phyloP scores from a whole-genome alignment of 2,329 filamentous ascomycete genomes.

The Claviceps quebecensis region DNA sequence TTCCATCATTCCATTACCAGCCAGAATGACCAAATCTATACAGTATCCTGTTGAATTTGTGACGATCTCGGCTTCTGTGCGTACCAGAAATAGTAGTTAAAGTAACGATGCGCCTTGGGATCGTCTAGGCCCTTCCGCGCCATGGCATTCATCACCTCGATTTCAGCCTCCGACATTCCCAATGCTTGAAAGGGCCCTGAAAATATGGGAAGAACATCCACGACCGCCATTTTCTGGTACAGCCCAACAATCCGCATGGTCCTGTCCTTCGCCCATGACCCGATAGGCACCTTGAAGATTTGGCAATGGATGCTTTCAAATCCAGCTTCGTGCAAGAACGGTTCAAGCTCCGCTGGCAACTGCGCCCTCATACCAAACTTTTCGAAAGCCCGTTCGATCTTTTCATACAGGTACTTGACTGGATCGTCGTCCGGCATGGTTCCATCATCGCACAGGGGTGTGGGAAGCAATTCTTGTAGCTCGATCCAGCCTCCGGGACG shows the following conservation, averaged over 20 bases:
- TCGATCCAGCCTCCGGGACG: slow-evolving; percentile 31
- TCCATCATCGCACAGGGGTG: slow-evolving; percentile 21
- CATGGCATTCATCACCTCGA: slow-evolving; percentile 15
- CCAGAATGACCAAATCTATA: not conserved
- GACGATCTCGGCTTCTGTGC: slow-evolving; percentile 17
- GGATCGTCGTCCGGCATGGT: slow-evolving; percentile 12
- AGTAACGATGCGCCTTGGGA: slow-evolving; percentile 18
- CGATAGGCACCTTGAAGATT: slow-evolving; percentile 24
- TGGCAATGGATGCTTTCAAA: slow-evolving; percentile 16
- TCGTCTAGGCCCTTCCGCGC: slow-evolving; percentile 15
- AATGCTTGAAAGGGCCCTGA: slow-evolving; percentile 19
- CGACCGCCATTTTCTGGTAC: slow-evolving; percentile 23
- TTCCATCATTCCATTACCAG: no score
- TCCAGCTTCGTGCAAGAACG: slow-evolving; percentile 7
- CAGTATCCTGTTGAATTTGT: not conserved
- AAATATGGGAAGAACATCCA: slow-evolving; percentile 23
- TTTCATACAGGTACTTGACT: slow-evolving; percentile 5
- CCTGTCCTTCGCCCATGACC: slow-evolving; percentile 19
- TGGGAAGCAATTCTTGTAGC: slow-evolving; percentile 23
- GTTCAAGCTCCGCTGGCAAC: slow-evolving; percentile 8
- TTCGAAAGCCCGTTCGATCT: slow-evolving; percentile 6
- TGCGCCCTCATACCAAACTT: slow-evolving; percentile 10
- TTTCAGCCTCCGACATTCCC: slow-evolving; percentile 15
- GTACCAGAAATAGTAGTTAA: slow-evolving; percentile 23
- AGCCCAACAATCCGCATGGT: slow-evolving; percentile 23